Base-by-base conservation (phyloP, 768 basidiomycete species). In the Multifurca ochricompacta region DNA sequence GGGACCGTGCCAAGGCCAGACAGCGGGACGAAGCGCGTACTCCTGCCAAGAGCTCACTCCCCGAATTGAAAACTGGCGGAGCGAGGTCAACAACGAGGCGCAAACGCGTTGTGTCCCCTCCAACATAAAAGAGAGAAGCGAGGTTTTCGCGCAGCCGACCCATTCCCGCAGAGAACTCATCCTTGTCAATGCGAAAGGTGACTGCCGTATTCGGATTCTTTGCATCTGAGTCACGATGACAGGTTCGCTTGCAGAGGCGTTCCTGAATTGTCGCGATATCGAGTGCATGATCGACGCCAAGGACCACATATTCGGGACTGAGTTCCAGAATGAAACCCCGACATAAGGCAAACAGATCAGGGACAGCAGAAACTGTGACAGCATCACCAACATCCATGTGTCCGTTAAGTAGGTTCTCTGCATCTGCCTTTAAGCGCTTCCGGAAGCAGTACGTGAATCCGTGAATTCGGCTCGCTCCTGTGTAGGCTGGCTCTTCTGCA, bases 101-200 rank as follows among this genome's bases (percentile, higher is more conserved):
- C 4, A 91, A 73, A 16, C 85, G 77, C 37, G 75, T 74, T 19
- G 72, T 65, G 59, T 95, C 89, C 3, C 85, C 87, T 14, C 83
- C 78, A 0, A 77, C 80, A 63, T 90, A 91, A 70, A 97, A 98
- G 9, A 98, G 64, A 51, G 85, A 84, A 0, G 93, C 86, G 40
- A 98, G 81, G 63, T 96, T 98, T 60, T 91, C 84, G 8, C 96
- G 78, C 65, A 99, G 83, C 18, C 91, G 79, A 37, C 82, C 81
- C 82, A 98, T 86, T 1, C 93, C 91, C 6, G 82, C 79, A 4
- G 82, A 80, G 45, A 97, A 70, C 67, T 98, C 96, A 66, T 98
- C 96, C 64, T 85, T 92, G 74, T 98, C 96, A 53, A 99, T 81
- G 14, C 95, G 80, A 72, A 92, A 99, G 21, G 70, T 77, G 56